These are phyloP conservation scores for Ceratobasidium sp. DNA, from an alignment of 1,284 basidiomycete species.

Conservation along the genomic window DNA sequence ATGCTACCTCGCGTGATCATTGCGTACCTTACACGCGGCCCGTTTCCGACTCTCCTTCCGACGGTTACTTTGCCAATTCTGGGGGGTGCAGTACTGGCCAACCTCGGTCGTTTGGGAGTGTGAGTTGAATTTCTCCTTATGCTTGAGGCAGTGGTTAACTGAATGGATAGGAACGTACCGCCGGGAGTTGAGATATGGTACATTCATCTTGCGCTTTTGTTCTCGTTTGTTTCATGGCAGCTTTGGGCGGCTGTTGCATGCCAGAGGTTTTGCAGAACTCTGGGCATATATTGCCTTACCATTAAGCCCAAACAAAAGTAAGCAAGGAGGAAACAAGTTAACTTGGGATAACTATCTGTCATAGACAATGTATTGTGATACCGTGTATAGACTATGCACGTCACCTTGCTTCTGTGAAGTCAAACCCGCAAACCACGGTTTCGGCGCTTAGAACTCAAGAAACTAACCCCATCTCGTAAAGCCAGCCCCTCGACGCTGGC, in stretches of 20 bases:
- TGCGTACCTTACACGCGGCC: conserved; percentile 48
- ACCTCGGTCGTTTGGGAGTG: conserved; percentile 46
- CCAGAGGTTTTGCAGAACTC: conserved; percentile 46
- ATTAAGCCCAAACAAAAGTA: conserved; percentile 24
- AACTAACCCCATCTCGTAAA: no score
- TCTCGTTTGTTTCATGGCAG: conserved; percentile 47
- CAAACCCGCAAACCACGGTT: no score
- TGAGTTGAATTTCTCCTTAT: conserved; percentile 2
- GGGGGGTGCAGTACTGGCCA: conserved; percentile 47
- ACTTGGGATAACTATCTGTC: background rate
- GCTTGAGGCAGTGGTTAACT: background rate
- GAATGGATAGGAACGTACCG: conserved; percentile 5
- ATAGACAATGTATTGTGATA: conserved; percentile 6
- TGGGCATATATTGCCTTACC: conserved; percentile 49
- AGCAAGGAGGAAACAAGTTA: conserved; percentile 46
- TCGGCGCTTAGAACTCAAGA: no score
- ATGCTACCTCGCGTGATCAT: conserved; percentile 50
- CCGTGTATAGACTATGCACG: background rate
- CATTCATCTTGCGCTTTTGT: conserved; percentile 45
- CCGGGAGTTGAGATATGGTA: conserved; percentile 47
- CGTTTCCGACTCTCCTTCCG: conserved; percentile 49
- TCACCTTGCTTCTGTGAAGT: no score
- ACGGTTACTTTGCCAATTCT: conserved; percentile 48
- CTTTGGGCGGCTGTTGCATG: conserved; percentile 48
- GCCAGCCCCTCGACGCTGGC: no score